phyloP scores from a whole-genome alignment of 208 protist genomes.

The Tritrichomonas foetus region DNA sequence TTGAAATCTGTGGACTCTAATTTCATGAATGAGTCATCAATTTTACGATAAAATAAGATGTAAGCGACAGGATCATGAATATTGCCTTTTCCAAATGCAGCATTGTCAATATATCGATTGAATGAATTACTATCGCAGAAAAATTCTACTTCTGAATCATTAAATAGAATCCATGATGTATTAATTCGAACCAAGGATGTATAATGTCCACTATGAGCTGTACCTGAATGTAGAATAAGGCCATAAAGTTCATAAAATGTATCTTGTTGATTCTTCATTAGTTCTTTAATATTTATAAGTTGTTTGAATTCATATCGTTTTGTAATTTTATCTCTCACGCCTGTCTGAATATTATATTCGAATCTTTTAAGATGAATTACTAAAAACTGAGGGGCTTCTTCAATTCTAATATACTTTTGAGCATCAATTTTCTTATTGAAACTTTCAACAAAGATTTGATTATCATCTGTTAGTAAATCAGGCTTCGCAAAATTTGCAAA shows the following conservation, averaged over 20 bases:
- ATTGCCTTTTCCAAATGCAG: no score
- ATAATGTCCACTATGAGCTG: background rate
- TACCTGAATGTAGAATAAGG: background rate
- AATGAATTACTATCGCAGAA: no score
- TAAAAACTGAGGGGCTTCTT: background rate
- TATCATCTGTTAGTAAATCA: no score
- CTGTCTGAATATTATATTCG: background rate
- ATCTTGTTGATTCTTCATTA: no score
- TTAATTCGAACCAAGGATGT: background rate
- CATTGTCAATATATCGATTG: no score
- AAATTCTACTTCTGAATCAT: conserved; percentile 15
- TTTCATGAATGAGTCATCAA: no score
- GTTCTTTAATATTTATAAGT: background rate
- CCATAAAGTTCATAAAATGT: background rate
- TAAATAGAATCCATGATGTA: background rate
- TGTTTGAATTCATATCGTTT: background rate
- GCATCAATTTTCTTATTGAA: background rate
- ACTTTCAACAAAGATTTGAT: no score
- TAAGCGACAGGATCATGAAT: no score
- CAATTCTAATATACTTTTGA: background rate
- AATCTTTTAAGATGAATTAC: background rate
- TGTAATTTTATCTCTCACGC: background rate
- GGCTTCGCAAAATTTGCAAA: no score
- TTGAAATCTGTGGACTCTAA: no score
- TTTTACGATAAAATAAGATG: no score